Base-by-base conservation (phyloP, 2,329 filamentous ascomycete species). In the Geoglossum cookeanum region DNA sequence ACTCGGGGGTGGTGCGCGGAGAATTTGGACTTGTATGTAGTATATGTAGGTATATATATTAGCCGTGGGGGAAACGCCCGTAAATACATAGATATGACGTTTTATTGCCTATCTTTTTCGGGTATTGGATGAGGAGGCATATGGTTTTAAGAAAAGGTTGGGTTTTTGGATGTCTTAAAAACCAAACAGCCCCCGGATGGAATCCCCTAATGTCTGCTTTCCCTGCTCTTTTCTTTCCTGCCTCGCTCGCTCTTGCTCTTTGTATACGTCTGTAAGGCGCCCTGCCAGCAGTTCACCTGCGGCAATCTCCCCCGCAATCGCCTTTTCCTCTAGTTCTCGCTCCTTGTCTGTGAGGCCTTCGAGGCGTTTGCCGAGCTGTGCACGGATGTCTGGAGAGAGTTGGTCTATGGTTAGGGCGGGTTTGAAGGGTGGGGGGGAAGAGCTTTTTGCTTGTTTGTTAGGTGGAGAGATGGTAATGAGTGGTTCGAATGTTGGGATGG, bases 221-320 rank as follows among this genome's bases (percentile, higher is more conserved):
- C 72, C 81, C 64, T 78, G 74, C 62, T 76, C 76, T 67, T 77
- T 78, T 62, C 81, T 73, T 63, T 75, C 71, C 65, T 74, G 69
- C 61, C 79, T 70, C 61, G 76, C 73, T 63, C 74, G 69, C 52
- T 76, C 72, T 68, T 83, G 75, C 64, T 79, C 71, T 58, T 77
- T 70, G 69, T 79, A 75, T 59, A 83, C 66, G 53, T 72, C 71
- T 62, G 77, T 70, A 60, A 87, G 70, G 59, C 75, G 68, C 60
- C 71, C 68, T 56, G 80, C 77, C 64, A 86, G 74, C 62, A 83
- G 76, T 53, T 75, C 68, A 65, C 81, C 80, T 61, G 78, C 76
- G 64, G 78, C 72, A 58, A 78, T 69, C 70, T 87, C 81, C 5
- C 79, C 81, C 59, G 75, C 73, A 60, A 85, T 72, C 22, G 83